phyloP scores from a whole-genome alignment of 176 grass and related monocot genomes.

The Carex pumila region DNA sequence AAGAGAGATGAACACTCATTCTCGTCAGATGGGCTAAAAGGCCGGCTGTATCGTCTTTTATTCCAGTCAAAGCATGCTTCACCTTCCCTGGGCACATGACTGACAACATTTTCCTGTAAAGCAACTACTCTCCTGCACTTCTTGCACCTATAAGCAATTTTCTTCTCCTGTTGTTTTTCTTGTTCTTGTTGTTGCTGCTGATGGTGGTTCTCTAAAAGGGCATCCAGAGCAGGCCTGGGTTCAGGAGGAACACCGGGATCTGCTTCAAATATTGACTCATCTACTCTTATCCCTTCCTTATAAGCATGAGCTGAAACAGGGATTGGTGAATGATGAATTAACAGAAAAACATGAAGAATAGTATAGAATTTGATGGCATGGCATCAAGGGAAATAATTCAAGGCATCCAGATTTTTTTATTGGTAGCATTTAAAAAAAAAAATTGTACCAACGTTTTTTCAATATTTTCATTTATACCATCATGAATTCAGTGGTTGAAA shows the following conservation, averaged over 20 bases:
- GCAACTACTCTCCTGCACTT: conserved; percentile 80
- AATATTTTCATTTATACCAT: too few species aligned
- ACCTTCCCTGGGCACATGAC: conserved; percentile 58
- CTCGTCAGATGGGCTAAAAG: conserved; percentile 37
- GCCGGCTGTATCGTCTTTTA: conserved; percentile 30
- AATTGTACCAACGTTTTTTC: too few species aligned
- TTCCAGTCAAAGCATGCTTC: conserved; percentile 81
- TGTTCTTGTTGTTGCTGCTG: not conserved
- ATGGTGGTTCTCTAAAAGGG: conserved; percentile 6
- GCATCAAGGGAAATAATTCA: not conserved
- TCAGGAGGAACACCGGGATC: conserved; percentile 53
- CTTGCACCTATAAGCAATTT: conserved; percentile 71
- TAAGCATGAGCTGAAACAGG: conserved; percentile 50
- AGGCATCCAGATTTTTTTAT: not conserved
- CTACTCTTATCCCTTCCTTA: conserved; percentile 62
- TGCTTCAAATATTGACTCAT: conserved; percentile 54
- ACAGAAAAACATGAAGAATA: not conserved
- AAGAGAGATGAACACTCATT: conserved; percentile 78
- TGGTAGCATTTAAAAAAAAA: too few species aligned
- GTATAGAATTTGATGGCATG: not conserved
- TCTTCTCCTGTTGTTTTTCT: not conserved
- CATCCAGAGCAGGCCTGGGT: conserved; percentile 22
- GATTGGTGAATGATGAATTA: not conserved
- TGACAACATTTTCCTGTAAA: conserved; percentile 61
- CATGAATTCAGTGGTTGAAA: too few species aligned